Percentiles rank a stretch among this genome's conserved stretches.
These are phyloP conservation scores for Trichosporon ovoides DNA, from an alignment of 1,284 basidiomycete genomes.

Conservation along the genomic window DNA sequence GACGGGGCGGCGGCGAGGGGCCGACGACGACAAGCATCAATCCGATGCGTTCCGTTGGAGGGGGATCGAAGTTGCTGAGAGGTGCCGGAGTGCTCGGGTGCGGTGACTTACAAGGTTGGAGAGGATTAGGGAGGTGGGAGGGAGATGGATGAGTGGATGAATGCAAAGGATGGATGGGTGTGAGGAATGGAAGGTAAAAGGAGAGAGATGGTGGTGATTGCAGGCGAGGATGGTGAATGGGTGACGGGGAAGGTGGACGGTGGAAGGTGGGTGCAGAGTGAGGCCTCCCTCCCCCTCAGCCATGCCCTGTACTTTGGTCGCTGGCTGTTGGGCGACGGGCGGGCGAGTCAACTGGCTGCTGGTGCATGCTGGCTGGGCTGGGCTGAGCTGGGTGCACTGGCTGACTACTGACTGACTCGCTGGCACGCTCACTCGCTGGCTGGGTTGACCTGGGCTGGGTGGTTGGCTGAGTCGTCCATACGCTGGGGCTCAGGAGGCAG, in stretches of 20 bases:
- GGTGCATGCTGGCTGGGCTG: neutral
- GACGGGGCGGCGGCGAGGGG: slow-evolving; percentile 4
- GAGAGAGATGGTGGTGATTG: slow-evolving; percentile 5
- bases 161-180: slow-evolving; percentile 10
- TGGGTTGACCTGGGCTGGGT: neutral
- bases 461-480: neutral
- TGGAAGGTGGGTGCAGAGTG: slow-evolving; percentile 1
- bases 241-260: slow-evolving; percentile 6
- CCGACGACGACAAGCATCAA: neutral
- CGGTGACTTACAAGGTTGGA: slow-evolving; percentile 16
- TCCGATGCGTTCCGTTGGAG: slow-evolving; percentile 5
- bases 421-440: neutral
- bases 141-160: slow-evolving; percentile 13
- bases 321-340: neutral
- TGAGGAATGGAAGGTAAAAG: slow-evolving; percentile 9
- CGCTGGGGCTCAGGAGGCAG: neutral
- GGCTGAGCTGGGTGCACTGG: neutral
- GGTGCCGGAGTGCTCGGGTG: slow-evolving; percentile 7
- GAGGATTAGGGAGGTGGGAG: slow-evolving; percentile 7
- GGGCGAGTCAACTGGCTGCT: neutral
- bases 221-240: slow-evolving; percentile 3
- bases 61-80: neutral
- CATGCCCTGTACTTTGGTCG: neutral
- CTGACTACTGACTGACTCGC: neutral
- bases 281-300: neutral